Conservation (phyloP, 73 alveolate species). For the Stentor roeselii region DNA sequence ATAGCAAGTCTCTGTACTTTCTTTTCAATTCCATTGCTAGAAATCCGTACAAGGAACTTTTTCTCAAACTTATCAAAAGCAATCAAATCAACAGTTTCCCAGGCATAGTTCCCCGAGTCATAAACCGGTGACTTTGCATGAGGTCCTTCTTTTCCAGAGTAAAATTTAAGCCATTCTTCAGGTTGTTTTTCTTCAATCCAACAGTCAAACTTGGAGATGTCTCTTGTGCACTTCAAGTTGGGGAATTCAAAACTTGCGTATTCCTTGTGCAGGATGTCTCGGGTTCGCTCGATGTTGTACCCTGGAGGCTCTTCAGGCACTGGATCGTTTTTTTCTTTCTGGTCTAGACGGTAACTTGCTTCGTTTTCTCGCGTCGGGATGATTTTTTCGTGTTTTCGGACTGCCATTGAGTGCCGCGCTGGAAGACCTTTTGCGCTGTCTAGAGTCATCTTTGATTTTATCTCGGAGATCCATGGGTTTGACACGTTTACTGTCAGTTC, state of each 20-base stretch:
- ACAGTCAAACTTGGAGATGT: conserved; percentile 84
- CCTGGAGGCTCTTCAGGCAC: conserved; percentile 17
- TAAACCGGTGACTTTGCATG: conserved; percentile 91
- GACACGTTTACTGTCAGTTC: conserved; percentile 19
- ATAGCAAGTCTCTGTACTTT: conserved; percentile 83
- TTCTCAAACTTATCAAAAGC: conserved; percentile 70
- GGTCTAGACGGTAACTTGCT: conserved; percentile 9
- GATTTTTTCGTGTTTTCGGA: not conserved
- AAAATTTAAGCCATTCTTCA: conserved; percentile 82
- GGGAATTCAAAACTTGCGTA: conserved; percentile 23
- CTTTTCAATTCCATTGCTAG: conserved; percentile 71
- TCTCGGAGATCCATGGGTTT: conserved; percentile 21
- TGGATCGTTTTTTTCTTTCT: not conserved
- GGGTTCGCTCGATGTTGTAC: not conserved
- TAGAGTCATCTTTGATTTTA: conserved; percentile 7
- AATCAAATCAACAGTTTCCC: conserved; percentile 87
- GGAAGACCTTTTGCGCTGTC: conserved; percentile 24
- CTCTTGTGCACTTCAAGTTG: conserved; percentile 36
- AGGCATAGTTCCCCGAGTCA: conserved; percentile 77
- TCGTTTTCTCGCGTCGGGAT: conserved; percentile 25
- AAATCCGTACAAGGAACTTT: conserved; percentile 77
- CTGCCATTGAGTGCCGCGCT: conserved; percentile 17
- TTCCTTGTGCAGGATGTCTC: conserved; percentile 7
- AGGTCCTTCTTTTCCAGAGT: conserved; percentile 77
- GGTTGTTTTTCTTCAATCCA: conserved; percentile 83